A percentile compares a stretch with the other conserved stretches of the same genome.
These are phyloP conservation scores for Uronychia binucleata DNA, from an alignment of 73 alveolate species.

Conservation along the genomic window DNA sequence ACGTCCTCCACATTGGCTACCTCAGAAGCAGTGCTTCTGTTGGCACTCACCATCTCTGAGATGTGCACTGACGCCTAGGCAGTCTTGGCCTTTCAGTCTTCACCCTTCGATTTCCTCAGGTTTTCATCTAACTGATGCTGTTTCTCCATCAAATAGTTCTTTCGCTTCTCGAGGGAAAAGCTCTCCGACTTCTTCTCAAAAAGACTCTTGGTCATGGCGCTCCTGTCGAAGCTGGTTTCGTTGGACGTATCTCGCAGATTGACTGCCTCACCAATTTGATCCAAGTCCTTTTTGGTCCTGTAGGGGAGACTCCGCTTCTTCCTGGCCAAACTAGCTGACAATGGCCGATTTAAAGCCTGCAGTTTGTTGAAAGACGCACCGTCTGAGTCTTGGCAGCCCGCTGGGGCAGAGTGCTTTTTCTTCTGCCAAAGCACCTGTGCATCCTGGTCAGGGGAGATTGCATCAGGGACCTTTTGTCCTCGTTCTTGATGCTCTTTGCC, in stretches of 20 bases:
- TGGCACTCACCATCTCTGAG: not conserved
- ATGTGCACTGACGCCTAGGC: not conserved
- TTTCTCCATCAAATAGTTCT: not conserved
- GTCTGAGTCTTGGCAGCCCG: not conserved
- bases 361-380: not conserved
- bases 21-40: not conserved
- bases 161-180: not conserved
- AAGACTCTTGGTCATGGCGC: not conserved
- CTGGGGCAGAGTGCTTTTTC: not conserved
- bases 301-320: not conserved
- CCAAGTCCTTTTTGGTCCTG: not conserved
- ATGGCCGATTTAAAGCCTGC: not conserved
- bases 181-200: not conserved
- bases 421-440: not conserved
- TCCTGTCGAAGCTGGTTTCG: not conserved
- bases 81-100: not conserved
- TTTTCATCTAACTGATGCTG: no score
- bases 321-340: not conserved
- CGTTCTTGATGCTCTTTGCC: not conserved
- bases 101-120: no score
- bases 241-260: not conserved
- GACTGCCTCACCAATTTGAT: not conserved
- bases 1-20: not conserved
- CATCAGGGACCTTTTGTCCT: not conserved
- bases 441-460: not conserved